Percentiles rank a stretch among this genome's conserved stretches.
Conservation (phyloP, 176 grass and related monocot genomes). For the Aegilops longissima region DNA sequence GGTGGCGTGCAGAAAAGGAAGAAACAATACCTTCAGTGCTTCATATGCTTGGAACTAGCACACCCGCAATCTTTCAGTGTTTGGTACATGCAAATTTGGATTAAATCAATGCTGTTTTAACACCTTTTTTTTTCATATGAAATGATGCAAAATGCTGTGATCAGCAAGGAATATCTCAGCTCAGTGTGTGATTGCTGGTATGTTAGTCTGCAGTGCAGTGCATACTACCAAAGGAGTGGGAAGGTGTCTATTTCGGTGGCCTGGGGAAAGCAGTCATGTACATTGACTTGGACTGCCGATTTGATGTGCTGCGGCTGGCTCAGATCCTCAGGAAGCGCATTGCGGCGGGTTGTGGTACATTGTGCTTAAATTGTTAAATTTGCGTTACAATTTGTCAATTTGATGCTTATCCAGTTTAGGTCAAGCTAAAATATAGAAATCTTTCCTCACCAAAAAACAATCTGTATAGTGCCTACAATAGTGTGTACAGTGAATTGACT, state of each 20-base stretch:
- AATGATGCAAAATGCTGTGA: neutral
- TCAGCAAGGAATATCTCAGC: neutral
- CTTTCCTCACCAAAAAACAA: neutral
- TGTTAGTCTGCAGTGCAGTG: conserved; percentile 73
- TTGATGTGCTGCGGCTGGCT: conserved; percentile 76
- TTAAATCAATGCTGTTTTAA: neutral
- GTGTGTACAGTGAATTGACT: neutral
- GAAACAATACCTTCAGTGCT: neutral
- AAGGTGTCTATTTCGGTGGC: conserved; percentile 70
- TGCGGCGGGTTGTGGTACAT: conserved; percentile 30
- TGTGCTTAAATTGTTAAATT: neutral
- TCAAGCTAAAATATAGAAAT: neutral
- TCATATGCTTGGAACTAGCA: neutral
- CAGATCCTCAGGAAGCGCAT: conserved; percentile 68
- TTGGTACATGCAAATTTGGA: neutral
- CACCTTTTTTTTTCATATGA: neutral
- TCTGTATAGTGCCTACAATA: neutral
- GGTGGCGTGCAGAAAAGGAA: neutral
- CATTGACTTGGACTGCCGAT: conserved; percentile 82
- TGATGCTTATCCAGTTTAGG: conserved; percentile 7
- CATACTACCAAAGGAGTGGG: conserved; percentile 78
- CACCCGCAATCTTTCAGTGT: neutral
- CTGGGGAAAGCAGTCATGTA: conserved; percentile 67
- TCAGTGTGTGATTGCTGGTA: conserved; percentile 6
- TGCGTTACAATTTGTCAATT: conserved; percentile 1